Conservation (phyloP, 2,329 filamentous ascomycete genomes). For the Coniochaeta hoffmannii region DNA sequence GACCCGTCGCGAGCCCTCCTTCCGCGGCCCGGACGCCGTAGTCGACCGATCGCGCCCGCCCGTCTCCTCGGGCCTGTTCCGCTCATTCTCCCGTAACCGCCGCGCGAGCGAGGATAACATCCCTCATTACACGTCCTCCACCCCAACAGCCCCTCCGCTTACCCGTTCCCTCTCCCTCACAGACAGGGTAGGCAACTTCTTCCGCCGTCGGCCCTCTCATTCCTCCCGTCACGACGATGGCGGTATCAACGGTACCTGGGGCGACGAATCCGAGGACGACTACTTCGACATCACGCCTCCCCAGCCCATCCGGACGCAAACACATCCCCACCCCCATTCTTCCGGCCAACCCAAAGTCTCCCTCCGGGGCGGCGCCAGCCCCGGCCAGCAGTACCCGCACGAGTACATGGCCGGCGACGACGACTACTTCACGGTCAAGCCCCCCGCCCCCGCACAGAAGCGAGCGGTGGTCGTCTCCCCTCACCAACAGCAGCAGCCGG, state of each 20-base stretch:
- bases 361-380: constrained; percentile 28
- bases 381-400: constrained; percentile 19
- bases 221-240: constrained; percentile 34
- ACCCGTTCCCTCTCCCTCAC: constrained; percentile 16
- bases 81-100: constrained; percentile 13
- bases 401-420: constrained; percentile 52
- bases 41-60: constrained; percentile 16
- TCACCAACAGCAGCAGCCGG: neutral
- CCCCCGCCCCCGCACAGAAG: neutral
- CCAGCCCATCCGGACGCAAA: constrained; percentile 5
- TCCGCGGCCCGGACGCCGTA: constrained; percentile 14
- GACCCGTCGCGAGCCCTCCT: constrained; percentile 10
- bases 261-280: constrained; percentile 34
- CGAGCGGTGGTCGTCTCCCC: neutral
- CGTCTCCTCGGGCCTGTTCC: constrained; percentile 13
- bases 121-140: constrained; percentile 7
- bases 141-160: constrained; percentile 4
- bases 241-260: constrained; percentile 49
- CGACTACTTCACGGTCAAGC: constrained; percentile 35
- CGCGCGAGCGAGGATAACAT: constrained; percentile 16
- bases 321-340: neutral
- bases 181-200: constrained; percentile 18
- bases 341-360: constrained; percentile 6
- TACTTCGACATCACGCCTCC: constrained; percentile 21
- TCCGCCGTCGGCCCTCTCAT: constrained; percentile 34